Evolutionary conservation across 1,284 basidiomycete genomes (phyloP), one percentile per base, ranked within the genome.

Genomic region (Lentinus polychrous): DNA sequence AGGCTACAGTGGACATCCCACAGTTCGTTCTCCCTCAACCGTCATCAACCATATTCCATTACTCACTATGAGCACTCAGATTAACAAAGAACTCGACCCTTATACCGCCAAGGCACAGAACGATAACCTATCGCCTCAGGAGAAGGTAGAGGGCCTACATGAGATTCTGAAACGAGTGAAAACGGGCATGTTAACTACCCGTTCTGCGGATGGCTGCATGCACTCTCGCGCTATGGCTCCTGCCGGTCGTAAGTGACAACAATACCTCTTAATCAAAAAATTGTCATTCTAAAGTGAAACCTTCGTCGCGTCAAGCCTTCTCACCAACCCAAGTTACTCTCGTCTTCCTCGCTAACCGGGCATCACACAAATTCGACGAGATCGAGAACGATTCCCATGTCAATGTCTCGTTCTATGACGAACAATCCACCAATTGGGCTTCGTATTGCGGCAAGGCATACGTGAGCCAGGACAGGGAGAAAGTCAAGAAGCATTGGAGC

Each of bases 211-310:
- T 53, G 91, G 91, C 1, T 69, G 75, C 44, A 68, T 96, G 32
- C 91, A 94, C 64, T 82, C 89, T 7, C 77, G 92, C 45, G 85
- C 86, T 33, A 95, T 93, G 91, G 74, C 75, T n/a, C 84, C 86
- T 15, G 71, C 76, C 6, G 70, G 74, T 43, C 78, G 85, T 88
- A 62, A 52, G 79, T 69, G 18, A 5, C 8, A 20, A 10, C 43
- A 39, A 15, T 33, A 17, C n/a, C n/a, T 31, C 11, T 34, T 35
- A 2, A 14, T n/a, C 32, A 35, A 37, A 35, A 41, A 3, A 48
- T 31, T 18, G 41, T 37, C 8, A 43, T 23, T 27, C 32, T n/a
- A 37, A 44, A 17, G 24, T 48, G 33, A 23, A 31, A 46, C n/a
- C 33, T 8, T 18, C 15, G n/a, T 50, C n/a, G n/a, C n/a, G n/a